Percentiles rank a stretch among this genome's conserved stretches.
phyloP scores from a whole-genome alignment of 257 asterid species.

The Solanum lycopersicoides region DNA sequence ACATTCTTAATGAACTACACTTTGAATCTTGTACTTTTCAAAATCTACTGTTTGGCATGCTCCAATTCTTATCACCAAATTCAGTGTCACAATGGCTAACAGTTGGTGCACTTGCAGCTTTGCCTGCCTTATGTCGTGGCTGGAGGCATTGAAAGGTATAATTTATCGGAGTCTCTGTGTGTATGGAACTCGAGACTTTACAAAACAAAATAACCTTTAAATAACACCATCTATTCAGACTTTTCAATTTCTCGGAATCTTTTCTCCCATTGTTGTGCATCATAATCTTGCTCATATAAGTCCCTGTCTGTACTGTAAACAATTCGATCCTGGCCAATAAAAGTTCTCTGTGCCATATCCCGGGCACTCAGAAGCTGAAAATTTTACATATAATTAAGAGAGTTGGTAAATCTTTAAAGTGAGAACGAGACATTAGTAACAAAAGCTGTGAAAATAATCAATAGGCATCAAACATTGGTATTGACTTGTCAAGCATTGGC shows the following conservation, averaged over 20 bases:
- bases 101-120: neutral
- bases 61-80: neutral
- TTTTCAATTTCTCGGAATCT: slow-evolving; percentile 67
- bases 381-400: neutral
- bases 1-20: neutral
- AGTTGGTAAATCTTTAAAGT: neutral
- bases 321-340: slow-evolving; percentile 73
- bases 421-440: neutral
- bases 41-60: neutral
- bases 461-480: neutral
- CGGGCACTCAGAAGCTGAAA: slow-evolving; percentile 85
- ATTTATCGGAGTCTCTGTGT: neutral
- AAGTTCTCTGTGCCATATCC: slow-evolving; percentile 86
- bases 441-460: neutral
- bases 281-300: slow-evolving; percentile 70
- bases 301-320: slow-evolving; percentile 83
- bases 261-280: slow-evolving; percentile 64
- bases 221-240: slow-evolving; percentile 20
- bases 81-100: neutral
- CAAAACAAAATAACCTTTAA: neutral
- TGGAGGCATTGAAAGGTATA: neutral
- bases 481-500: neutral
- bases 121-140: neutral
- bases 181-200: neutral
- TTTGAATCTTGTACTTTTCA: neutral